Base-by-base conservation (phyloP, 164 flowering plant genomes). In the Chimonanthus praecox region DNA sequence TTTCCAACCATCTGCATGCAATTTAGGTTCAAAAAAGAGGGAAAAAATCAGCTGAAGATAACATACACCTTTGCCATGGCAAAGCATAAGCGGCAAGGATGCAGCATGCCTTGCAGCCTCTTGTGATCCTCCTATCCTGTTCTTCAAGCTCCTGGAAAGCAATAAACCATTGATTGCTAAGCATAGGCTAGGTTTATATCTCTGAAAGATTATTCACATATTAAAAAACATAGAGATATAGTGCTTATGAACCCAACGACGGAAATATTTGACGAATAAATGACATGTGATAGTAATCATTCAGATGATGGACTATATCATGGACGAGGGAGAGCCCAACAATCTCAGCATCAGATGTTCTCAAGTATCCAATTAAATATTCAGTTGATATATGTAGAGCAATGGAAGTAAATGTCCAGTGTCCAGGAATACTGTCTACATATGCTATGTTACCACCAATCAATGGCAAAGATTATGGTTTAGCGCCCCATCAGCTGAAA, bases 41-140 rank as follows among this genome's bases (percentile, higher is more conserved):
- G 33, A 33, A 33, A 33, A 33, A 33, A 33, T 33, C 33, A 33
- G 33, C 1, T 33, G 33, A 33, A 33, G 33, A 33, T 33, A 66
- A 66, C 2, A 66, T 84, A 49, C 86, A 95, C 99, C 77, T 58
- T 62, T 84, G 76, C 99, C 99, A 83, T 96, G 98, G 69, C 89
- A 87, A 65, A 92, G 87, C 75, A 94, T 78, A 80, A 94, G 87
- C 3, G 99, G 99, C 73, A 96, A 80, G 47, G 90, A 88, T 64
- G 97, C 84, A 63, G 98, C 98, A 72, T 91, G 97, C 76, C 98
- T 86, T 72, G 82, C 82, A 81, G 92, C 91, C 58, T 92, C 98
- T 78, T 86, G 83, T 49, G 97, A 92, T 9, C 82, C 90, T 85
- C 89, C 90, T 70, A 92, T 84, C 81, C 86, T 96, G 85, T 78